Evolutionary conservation across 257 asterid species (phyloP), one percentile per base, ranked within the genome.

Genomic region (Gynochthodes officinalis): DNA sequence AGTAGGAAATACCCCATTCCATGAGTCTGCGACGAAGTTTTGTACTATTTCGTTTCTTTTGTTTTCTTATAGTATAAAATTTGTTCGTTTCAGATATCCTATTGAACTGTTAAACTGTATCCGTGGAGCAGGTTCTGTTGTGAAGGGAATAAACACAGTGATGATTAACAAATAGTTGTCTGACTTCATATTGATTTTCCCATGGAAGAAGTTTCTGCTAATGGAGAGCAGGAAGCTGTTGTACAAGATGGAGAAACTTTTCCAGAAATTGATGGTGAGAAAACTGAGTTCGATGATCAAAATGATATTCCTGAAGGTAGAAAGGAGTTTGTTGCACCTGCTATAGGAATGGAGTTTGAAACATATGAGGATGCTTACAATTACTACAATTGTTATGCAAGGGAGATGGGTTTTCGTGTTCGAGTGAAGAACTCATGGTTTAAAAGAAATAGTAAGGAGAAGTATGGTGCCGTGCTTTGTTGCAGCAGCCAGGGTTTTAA

Each of bases 401-500:
- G 79, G 84, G 97, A 88, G 82, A 83, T 88, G 44, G 98, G 98
- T 69, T 92, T 89, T 66, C 84, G 89, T 50, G 88, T 87, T 35
- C 75, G 94, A 82, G 96, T 92, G 67, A 92, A 92, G 84, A 87
- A 92, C 42, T 92, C 98, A 7, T 92, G 98, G 98, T 87, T 89
- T 57, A 91, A 88, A 84, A 86, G 96, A 43, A 88, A 86, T 78
- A 90, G 97, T 89, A 90, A 85, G 70, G 96, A 92, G 88, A 92
- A 92, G 80, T 91, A 91, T 70, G 96, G 96, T 68, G 96, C 96
- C 39, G 96, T 92, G 40, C 90, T 92, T 64, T 88, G 92, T 83
- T 92, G 96, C 85, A 90, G 88, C 71, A 88, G 98, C 71, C 96
- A 92, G 85, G 98, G 96, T 32, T 90, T 92, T 71, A 92, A 90